A percentile compares a stretch with the other conserved stretches of the same genome.
These are phyloP conservation scores for Aspergillus sp. DNA, from an alignment of 2,329 filamentous ascomycete species.

Conservation along the genomic window DNA sequence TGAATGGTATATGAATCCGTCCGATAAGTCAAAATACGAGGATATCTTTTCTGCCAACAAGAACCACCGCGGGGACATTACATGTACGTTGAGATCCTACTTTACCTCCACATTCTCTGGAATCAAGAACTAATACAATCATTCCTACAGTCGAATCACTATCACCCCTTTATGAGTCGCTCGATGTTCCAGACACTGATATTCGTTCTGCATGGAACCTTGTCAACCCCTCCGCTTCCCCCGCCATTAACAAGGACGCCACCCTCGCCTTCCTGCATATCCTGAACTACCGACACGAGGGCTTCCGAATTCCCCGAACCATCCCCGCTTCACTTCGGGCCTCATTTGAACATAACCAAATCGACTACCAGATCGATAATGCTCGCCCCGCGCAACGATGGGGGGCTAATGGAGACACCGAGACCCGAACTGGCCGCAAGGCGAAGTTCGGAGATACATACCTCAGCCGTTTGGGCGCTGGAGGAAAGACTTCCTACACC, in stretches of 20 bases:
- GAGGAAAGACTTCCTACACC: slow-evolving; percentile 71
- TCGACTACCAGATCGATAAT: slow-evolving; percentile 90
- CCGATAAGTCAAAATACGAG: slow-evolving; percentile 90
- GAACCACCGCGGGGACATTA: slow-evolving; percentile 77
- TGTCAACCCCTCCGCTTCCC: slow-evolving; percentile 81
- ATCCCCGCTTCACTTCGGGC: slow-evolving; percentile 87
- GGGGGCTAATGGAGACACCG: slow-evolving; percentile 73
- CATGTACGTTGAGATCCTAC: slow-evolving; percentile 53
- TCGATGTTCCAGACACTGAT: slow-evolving; percentile 67
- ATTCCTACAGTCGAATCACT: slow-evolving; percentile 63
- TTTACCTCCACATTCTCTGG: background rate
- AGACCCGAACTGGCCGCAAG: slow-evolving; percentile 81
- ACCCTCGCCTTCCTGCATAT: slow-evolving; percentile 94
- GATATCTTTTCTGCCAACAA: slow-evolving; percentile 94
- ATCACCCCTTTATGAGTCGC: slow-evolving; percentile 72
- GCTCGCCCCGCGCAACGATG: slow-evolving; percentile 68
- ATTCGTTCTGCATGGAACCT: slow-evolving; percentile 94
- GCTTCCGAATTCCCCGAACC: slow-evolving; percentile 84
- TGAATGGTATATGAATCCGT: slow-evolving; percentile 98
- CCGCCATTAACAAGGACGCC: slow-evolving; percentile 89
- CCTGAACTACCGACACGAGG: slow-evolving; percentile 91
- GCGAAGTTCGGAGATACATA: slow-evolving; percentile 98
- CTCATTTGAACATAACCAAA: slow-evolving; percentile 91
- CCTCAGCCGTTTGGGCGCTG: slow-evolving; percentile 77
- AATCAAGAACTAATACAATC: slow-evolving; percentile 4